phyloP scores from a whole-genome alignment of 1,284 basidiomycete species.

The Ganoderma lucidum region DNA sequence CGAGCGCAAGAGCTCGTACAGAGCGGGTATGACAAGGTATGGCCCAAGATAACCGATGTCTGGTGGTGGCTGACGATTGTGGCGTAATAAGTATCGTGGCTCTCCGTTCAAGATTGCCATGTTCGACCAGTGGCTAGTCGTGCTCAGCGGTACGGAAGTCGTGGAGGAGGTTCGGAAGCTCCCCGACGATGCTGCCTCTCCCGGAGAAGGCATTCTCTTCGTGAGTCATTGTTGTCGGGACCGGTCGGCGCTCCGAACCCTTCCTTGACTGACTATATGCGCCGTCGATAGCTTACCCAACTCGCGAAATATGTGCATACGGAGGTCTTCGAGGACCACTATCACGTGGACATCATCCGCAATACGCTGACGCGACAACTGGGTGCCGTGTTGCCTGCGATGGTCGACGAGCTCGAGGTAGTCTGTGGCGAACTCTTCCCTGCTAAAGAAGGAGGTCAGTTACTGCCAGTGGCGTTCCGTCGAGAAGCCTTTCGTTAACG shows the following conservation, averaged over 20 bases:
- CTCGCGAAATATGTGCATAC: not conserved
- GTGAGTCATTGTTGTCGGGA: not conserved
- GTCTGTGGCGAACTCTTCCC: constrained; percentile 2
- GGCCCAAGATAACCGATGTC: not conserved
- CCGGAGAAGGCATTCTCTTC: constrained; percentile 34
- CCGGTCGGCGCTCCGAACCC: not conserved
- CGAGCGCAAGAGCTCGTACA: constrained; percentile 25
- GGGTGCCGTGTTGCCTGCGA: not conserved
- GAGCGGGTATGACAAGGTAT: constrained; percentile 42
- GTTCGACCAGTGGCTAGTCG: constrained; percentile 43
- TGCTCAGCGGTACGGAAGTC: constrained; percentile 40
- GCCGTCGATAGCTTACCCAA: not conserved
- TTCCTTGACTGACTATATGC: not conserved
- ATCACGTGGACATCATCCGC: constrained; percentile 7
- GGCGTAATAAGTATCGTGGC: constrained; percentile 35
- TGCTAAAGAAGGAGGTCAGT: constrained; percentile 1
- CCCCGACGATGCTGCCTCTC: constrained; percentile 47
- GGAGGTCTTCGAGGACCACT: constrained; percentile 2
- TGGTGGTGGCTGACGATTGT: not conserved
- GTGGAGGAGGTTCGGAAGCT: constrained; percentile 46
- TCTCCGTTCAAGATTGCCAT: constrained; percentile 46
- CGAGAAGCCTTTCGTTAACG: not conserved
- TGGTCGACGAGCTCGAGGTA: constrained; percentile 6
- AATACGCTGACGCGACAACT: constrained; percentile 7
- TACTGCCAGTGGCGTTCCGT: not conserved